Evolutionary conservation across 2,329 filamentous ascomycete genomes (phyloP), one percentile per base, ranked within the genome.

Genomic region (Lithohypha guttulata): DNA sequence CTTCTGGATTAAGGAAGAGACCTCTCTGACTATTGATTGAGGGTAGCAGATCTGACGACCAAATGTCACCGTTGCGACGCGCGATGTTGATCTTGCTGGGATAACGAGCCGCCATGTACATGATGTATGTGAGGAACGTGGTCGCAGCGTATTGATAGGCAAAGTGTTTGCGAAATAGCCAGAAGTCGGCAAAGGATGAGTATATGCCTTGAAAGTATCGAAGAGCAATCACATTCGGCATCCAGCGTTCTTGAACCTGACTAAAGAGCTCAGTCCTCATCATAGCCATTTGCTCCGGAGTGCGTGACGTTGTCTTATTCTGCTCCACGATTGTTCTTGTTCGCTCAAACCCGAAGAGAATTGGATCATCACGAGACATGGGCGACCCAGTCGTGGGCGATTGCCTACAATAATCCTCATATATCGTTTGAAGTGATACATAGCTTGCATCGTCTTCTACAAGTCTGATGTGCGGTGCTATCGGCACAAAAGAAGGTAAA

Each of bases 101-200:
- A 60, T 91, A 94, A 20, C 91, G 83, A 59, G 85, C 85, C 58
- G 89, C 85, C 78, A 98, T 96, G 65, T 89, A 89, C 66, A 99
- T 81, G 43, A 95, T 81, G 58, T 96, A 98, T 3, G 91, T 96
- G 82, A 98, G 94, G 65, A 98, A 98, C 1, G 91, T 94, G 48
- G 96, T 73, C 2, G 87, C 78, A 14, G 91, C 89, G 45, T 94
- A 79, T 63, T 98, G 91, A 67, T 96, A 95, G 15, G 85, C 83
- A 64, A 98, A 94, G 50, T 94, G 87, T 43, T 87, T 80, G 43
- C 91, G 83, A 84, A 99, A 99, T 42, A 98, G 75, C 86, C 89
- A 98, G 69, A 96, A 95, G 54, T 95, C 87, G 31, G 83, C 77
- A 60, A 84, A 98, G 47, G 84, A 81, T 20, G 86, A 82, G 63